phyloP scores from a whole-genome alignment of 768 basidiomycete species.

The Russula abietina region DNA sequence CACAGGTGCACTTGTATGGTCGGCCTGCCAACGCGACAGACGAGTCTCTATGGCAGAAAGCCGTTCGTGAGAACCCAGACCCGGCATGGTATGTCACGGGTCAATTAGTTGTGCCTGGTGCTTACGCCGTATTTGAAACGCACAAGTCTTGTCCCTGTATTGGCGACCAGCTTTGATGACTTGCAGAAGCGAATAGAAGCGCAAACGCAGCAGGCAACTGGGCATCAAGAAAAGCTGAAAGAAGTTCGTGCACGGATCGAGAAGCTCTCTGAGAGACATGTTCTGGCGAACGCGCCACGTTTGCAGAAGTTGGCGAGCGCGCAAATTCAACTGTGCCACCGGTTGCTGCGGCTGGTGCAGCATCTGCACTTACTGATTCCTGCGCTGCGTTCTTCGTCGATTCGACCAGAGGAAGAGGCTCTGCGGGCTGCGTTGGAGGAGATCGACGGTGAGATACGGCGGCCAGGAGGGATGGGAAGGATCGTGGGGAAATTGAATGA shows the following conservation, averaged over 20 bases:
- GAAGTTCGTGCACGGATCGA: slow-evolving; percentile 64
- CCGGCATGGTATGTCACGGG: slow-evolving; percentile 53
- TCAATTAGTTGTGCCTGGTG: slow-evolving; percentile 9
- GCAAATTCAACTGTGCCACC: slow-evolving; percentile 66
- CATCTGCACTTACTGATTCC: slow-evolving; percentile 79
- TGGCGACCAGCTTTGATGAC: slow-evolving; percentile 79
- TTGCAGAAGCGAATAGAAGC: slow-evolving; percentile 72
- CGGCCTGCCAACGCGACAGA: slow-evolving; percentile 68
- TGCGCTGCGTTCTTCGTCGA: slow-evolving; percentile 62
- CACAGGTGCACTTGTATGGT: slow-evolving; percentile 56
- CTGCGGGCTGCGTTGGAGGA: slow-evolving; percentile 66
- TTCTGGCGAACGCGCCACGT: slow-evolving; percentile 61
- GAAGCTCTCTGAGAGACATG: slow-evolving; percentile 54
- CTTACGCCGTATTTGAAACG: slow-evolving; percentile 3
- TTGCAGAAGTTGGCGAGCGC: slow-evolving; percentile 54
- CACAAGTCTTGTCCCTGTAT: slow-evolving; percentile 65
- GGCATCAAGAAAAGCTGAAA: slow-evolving; percentile 64
- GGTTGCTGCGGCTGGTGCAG: slow-evolving; percentile 62
- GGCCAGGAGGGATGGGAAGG: slow-evolving; percentile 46
- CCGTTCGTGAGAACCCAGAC: slow-evolving; percentile 76
- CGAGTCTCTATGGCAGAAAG: slow-evolving; percentile 72
- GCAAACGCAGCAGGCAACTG: slow-evolving; percentile 58
- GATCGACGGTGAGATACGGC: slow-evolving; percentile 63
- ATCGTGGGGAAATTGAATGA: slow-evolving; percentile 73
- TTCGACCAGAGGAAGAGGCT: slow-evolving; percentile 75